Conservation (phyloP, 2,329 filamentous ascomycete species). For the Phyllosticta citribraziliensis region DNA sequence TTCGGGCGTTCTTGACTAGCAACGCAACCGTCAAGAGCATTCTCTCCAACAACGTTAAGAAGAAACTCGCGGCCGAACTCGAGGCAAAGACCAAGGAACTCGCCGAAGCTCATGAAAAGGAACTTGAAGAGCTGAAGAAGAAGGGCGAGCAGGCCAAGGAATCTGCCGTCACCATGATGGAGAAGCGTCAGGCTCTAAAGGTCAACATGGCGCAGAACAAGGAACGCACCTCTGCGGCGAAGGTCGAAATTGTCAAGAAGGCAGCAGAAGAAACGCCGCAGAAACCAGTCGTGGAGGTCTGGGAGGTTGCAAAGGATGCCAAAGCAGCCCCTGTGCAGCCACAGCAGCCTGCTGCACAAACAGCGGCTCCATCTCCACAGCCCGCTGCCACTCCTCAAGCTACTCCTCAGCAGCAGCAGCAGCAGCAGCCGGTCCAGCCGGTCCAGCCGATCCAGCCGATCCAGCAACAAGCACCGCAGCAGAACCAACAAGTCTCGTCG, state of each 20-base stretch:
- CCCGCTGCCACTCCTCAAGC: background rate
- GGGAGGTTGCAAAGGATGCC: conserved; percentile 64
- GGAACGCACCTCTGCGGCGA: conserved; percentile 53
- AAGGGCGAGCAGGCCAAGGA: conserved; percentile 43
- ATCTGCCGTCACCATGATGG: conserved; percentile 53
- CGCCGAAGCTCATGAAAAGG: conserved; percentile 14
- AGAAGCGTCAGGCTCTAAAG: conserved; percentile 64
- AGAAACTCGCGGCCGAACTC: conserved; percentile 32
- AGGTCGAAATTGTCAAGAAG: conserved; percentile 67
- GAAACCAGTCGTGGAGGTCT: conserved; percentile 75
- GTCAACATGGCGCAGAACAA: conserved; percentile 73
- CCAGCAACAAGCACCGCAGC: background rate
- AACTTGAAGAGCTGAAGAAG: conserved; percentile 24
- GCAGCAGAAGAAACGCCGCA: conserved; percentile 80
- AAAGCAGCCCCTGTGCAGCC: conserved; percentile 30
- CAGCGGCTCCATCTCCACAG: conserved; percentile 5
- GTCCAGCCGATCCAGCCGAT: background rate
- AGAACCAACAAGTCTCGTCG: background rate
- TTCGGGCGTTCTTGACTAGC: conserved; percentile 39
- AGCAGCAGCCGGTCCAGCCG: background rate
- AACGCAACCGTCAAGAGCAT: conserved; percentile 42
- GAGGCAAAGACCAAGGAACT: conserved; percentile 25
- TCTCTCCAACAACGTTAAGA: conserved; percentile 49
- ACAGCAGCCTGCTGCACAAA: conserved; percentile 10
- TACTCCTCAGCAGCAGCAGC: background rate